Percentiles rank a stretch among this genome's conserved stretches.
Evolutionary conservation across 2,329 filamentous ascomycete species (phyloP).

Genomic region (Capronia coronata): DNA sequence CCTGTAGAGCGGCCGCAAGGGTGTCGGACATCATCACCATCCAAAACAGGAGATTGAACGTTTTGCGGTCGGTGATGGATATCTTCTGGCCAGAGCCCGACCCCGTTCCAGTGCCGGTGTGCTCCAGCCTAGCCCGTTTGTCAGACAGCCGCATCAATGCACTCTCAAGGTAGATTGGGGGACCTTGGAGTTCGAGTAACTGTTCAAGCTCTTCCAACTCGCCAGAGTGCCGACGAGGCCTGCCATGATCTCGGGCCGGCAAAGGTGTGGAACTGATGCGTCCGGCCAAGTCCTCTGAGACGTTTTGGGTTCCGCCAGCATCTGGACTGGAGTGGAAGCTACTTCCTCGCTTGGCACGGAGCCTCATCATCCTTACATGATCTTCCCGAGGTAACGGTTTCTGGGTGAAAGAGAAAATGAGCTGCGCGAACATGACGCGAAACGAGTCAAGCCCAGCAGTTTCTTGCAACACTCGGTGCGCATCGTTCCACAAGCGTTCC

Average conservation of each 20-base stretch:
- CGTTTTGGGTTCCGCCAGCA: neutral
- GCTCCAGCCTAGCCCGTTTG: slow-evolving; percentile 4
- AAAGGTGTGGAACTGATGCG: neutral
- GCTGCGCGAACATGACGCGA: slow-evolving; percentile 40
- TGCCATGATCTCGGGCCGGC: neutral
- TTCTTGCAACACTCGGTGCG: slow-evolving; percentile 35
- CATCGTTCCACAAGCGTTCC: slow-evolving; percentile 39
- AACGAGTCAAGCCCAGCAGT: slow-evolving; percentile 39
- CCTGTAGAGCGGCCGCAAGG: slow-evolving; percentile 49
- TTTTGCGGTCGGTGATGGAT: slow-evolving; percentile 36
- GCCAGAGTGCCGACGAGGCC: neutral
- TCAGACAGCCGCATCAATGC: slow-evolving; percentile 8
- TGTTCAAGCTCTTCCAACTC: slow-evolving; percentile 7
- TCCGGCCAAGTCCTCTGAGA: neutral
- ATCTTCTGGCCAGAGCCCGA: neutral
- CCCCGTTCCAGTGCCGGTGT: neutral
- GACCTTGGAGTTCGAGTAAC: slow-evolving; percentile 2
- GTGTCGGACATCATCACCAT: slow-evolving; percentile 56
- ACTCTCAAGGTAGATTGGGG: slow-evolving; percentile 3
- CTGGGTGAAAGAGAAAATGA: slow-evolving; percentile 42
- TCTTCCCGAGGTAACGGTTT: slow-evolving; percentile 29
- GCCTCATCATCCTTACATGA: slow-evolving; percentile 3
- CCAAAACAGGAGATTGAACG: slow-evolving; percentile 53
- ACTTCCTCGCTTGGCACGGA: slow-evolving; percentile 1
- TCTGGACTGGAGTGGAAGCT: neutral